These are phyloP conservation scores for Eustoma russellianum DNA, from an alignment of 257 asterid species.

Conservation along the genomic window DNA sequence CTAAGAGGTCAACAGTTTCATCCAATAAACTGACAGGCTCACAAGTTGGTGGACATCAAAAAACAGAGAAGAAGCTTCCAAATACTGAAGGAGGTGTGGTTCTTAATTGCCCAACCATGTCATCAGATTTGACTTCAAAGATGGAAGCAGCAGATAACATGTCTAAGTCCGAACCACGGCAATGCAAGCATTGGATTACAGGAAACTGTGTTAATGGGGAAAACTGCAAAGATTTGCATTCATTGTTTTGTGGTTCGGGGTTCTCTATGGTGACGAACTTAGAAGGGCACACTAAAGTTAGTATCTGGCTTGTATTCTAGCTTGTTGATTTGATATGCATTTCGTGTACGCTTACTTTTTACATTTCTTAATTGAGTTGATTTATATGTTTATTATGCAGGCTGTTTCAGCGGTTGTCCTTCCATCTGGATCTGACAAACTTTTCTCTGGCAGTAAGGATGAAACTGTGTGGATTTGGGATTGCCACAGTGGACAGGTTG, in stretches of 20 bases:
- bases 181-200: constrained; percentile 34
- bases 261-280: constrained; percentile 34
- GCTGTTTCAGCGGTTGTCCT: constrained; percentile 42
- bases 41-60: no score
- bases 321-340: not conserved
- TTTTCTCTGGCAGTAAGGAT: constrained; percentile 35
- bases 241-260: constrained; percentile 36
- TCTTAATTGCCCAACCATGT: no score
- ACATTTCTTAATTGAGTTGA: not conserved
- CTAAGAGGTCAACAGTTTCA: no score
- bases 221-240: constrained; percentile 32
- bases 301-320: not conserved
- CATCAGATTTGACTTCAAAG: no score
- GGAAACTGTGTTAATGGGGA: constrained; percentile 34
- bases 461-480: constrained; percentile 32
- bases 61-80: no score
- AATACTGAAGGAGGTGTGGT: no score
- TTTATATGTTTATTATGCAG: constrained; percentile 9
- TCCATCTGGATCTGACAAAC: constrained; percentile 36
- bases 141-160: not conserved
- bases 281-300: constrained; percentile 41
- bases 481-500: constrained; percentile 47
- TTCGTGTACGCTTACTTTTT: not conserved
- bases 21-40: not conserved
- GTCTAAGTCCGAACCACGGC: constrained; percentile 17